Evolutionary conservation across 768 basidiomycete species (phyloP).

Genomic region (Leccinum uliginosum): DNA sequence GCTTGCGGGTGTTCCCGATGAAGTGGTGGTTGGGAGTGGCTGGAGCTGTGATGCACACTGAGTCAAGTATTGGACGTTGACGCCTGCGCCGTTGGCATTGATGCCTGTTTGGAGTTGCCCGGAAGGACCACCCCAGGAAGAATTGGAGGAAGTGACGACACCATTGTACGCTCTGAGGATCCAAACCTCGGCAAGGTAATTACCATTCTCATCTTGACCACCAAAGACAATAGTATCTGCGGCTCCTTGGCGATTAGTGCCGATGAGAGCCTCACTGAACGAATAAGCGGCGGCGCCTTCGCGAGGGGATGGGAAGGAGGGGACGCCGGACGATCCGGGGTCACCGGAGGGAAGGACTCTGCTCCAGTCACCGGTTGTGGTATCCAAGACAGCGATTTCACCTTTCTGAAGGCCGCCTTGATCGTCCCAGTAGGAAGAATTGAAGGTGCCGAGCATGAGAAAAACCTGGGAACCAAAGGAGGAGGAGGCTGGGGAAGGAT

Average conservation of each 20-base stretch:
- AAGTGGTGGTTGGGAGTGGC: conserved; percentile 20
- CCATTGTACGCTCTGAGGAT: conserved; percentile 68
- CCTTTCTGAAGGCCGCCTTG: conserved; percentile 55
- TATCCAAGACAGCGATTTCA: conserved; percentile 70
- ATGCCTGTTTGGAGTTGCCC: conserved; percentile 61
- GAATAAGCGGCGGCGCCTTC: conserved; percentile 68
- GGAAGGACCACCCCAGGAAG: conserved; percentile 63
- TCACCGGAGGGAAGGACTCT: conserved; percentile 74
- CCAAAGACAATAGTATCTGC: conserved; percentile 79
- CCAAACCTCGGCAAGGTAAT: conserved; percentile 74
- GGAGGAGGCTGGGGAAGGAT: conserved; percentile 40
- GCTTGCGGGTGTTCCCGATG: conserved; percentile 12
- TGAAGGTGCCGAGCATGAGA: conserved; percentile 63
- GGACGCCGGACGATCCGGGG: conserved; percentile 43
- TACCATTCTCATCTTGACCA: conserved; percentile 62
- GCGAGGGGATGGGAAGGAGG: conserved; percentile 60
- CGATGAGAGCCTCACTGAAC: conserved; percentile 51
- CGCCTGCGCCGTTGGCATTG: conserved; percentile 64
- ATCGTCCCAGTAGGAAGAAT: conserved; percentile 65
- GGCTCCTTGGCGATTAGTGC: conserved; percentile 40
- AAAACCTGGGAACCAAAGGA: conserved; percentile 63
- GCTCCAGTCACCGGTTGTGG: conserved; percentile 61
- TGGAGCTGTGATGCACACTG: conserved; percentile 49
- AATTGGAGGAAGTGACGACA: conserved; percentile 49
- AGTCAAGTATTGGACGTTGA: conserved; percentile 53